Evolutionary conservation across 805 yeast species (phyloP).

Genomic region (Zygosaccharomyces bailii): DNA sequence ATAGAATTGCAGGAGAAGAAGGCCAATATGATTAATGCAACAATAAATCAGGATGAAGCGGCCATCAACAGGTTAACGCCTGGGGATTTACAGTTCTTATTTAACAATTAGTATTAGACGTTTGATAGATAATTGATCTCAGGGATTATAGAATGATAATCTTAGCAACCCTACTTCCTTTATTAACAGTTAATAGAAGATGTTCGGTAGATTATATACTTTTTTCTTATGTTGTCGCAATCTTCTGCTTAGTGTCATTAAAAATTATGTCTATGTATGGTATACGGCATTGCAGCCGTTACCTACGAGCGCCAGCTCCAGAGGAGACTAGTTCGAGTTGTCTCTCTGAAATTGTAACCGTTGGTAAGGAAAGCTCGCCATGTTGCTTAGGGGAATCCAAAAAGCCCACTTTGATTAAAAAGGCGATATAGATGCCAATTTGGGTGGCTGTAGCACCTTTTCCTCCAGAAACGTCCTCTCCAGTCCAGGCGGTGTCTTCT

Average conservation of each 20-base stretch:
- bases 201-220: no score
- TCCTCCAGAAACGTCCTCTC: conserved; percentile 64
- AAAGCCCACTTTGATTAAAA: conserved; percentile 76
- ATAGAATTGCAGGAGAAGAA: conserved; percentile 95
- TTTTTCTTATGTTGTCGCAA: no score
- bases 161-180: no score
- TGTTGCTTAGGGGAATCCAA: conserved; percentile 55
- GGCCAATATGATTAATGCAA: conserved; percentile 97
- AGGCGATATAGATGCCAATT: conserved; percentile 74
- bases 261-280: no score
- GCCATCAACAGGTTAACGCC: conserved; percentile 89
- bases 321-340: conserved; percentile 54
- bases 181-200: no score
- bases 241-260: no score
- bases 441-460: conserved; percentile 66
- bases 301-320: conserved; percentile 77
- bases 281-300: conserved; percentile 19
- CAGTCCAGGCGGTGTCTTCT: conserved; percentile 59
- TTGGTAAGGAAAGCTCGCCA: conserved; percentile 51
- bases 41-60: conserved; percentile 86
- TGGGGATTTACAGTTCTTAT: conserved; percentile 90
- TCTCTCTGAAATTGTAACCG: conserved; percentile 50
- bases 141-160: no score
- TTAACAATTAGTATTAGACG: conserved; percentile 55
- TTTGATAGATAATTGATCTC: conserved; percentile 6